Conservation (phyloP, 1,139 yeast species). For the Diutina catenulata region DNA sequence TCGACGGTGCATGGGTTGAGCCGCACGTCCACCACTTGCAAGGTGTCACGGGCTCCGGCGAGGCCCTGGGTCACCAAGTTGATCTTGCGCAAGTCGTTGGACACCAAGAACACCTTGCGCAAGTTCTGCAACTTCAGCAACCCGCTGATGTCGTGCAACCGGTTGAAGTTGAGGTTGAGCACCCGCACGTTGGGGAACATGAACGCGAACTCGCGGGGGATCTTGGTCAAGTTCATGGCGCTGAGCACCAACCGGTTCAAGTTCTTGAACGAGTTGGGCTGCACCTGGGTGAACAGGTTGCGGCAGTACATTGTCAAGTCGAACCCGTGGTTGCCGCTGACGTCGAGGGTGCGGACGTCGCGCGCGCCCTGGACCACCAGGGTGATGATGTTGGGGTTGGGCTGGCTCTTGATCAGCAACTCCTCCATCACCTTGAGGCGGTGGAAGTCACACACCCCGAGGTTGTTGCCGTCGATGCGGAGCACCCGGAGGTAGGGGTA, state of each 20-base stretch:
- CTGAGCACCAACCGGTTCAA: slow-evolving; percentile 29
- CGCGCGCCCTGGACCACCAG: slow-evolving; percentile 12
- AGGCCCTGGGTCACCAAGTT: slow-evolving; percentile 23
- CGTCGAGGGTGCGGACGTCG: slow-evolving; percentile 20
- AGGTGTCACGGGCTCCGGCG: slow-evolving; percentile 23
- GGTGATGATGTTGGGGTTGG: slow-evolving; percentile 12
- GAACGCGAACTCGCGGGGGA: slow-evolving; percentile 25
- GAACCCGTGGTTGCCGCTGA: slow-evolving; percentile 24
- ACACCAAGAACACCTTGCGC: slow-evolving; percentile 30
- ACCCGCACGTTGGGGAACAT: slow-evolving; percentile 37
- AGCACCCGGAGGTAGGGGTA: slow-evolving; percentile 32
- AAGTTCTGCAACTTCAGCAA: slow-evolving; percentile 22
- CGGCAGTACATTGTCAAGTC: slow-evolving; percentile 6
- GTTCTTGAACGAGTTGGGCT: slow-evolving; percentile 19
- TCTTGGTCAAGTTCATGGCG: slow-evolving; percentile 27
- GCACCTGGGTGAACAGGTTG: not conserved
- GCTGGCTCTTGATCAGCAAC: slow-evolving; percentile 28
- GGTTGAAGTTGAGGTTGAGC: slow-evolving; percentile 40
- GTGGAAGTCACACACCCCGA: slow-evolving; percentile 1
- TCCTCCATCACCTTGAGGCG: slow-evolving; percentile 15
- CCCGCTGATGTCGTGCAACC: slow-evolving; percentile 18
- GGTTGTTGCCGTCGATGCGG: slow-evolving; percentile 33
- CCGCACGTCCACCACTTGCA: slow-evolving; percentile 12
- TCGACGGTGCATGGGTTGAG: slow-evolving; percentile 38
- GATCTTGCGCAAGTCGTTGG: slow-evolving; percentile 29